Conservation (phyloP, 805 yeast species). For the Isabelozyma rhagii region DNA sequence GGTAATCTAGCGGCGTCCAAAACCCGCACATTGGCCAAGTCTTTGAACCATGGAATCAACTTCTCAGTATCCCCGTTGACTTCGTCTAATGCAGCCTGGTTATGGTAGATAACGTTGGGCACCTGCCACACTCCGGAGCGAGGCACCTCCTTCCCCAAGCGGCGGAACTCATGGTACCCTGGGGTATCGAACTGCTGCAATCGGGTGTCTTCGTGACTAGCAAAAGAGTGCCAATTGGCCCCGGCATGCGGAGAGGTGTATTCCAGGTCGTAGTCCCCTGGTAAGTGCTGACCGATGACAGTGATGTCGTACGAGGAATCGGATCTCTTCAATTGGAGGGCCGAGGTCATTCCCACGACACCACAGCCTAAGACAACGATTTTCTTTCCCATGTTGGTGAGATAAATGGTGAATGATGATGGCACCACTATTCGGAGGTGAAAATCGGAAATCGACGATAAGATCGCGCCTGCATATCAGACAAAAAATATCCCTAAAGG, state of each 20-base stretch:
- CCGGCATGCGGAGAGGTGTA: constrained; percentile 72
- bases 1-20: constrained; percentile 25
- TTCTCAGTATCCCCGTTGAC: constrained; percentile 4
- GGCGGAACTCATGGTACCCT: constrained; percentile 46
- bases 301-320: constrained; percentile 22
- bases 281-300: constrained; percentile 38
- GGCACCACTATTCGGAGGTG: neutral
- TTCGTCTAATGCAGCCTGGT: constrained; percentile 6
- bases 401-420: neutral
- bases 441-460: no score
- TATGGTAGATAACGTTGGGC: constrained; percentile 14
- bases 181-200: constrained; percentile 44
- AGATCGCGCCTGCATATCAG: no score
- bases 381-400: neutral
- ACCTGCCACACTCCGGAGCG: constrained; percentile 44
- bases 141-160: constrained; percentile 46
- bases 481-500: no score
- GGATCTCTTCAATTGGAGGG: constrained; percentile 23
- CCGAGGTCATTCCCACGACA: constrained; percentile 35
- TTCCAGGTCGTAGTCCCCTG: constrained; percentile 50
- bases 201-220: constrained; percentile 32
- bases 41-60: constrained; percentile 45
- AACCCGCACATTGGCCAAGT: constrained; percentile 35
- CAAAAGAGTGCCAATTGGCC: constrained; percentile 69
- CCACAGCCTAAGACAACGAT: constrained; percentile 32